Evolutionary conservation across 371 early-diverging fungal genomes (phyloP).

Genomic region (Actinomucor elegans): DNA sequence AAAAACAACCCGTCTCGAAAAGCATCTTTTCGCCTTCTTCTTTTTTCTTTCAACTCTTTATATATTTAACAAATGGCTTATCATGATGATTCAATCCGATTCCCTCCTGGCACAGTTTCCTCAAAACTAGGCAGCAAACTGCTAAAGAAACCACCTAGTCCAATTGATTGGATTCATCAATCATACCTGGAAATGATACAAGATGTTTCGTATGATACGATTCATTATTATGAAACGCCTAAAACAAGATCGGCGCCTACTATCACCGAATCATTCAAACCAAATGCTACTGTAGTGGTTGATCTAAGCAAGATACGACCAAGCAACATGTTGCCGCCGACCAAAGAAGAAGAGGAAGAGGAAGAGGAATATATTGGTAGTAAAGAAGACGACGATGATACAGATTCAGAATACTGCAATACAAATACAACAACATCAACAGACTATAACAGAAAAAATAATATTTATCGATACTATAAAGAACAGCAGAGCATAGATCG

Average conservation of each 20-base stretch:
- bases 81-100: background rate
- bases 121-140: constrained; percentile 11
- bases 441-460: constrained; percentile 4
- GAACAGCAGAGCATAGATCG: background rate
- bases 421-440: constrained; percentile 15
- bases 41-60: too few relatives aligned
- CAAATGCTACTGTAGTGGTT: background rate
- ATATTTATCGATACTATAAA: constrained; percentile 10
- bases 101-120: constrained; percentile 5
- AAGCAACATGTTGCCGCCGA: too few relatives aligned
- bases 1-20: too few relatives aligned
- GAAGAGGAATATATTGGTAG: background rate
- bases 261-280: background rate
- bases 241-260: background rate
- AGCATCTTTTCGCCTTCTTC: too few relatives aligned
- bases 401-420: background rate
- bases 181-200: constrained; percentile 16
- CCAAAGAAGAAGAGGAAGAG: background rate
- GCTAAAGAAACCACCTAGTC: constrained; percentile 5
- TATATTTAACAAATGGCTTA: too few relatives aligned
- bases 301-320: too few relatives aligned
- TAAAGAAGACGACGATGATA: background rate
- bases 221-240: background rate
- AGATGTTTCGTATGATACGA: constrained; percentile 10
- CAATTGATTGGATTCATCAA: constrained; percentile 20